Evolutionary conservation across 1,284 basidiomycete genomes (phyloP).

Genomic region (Trichosporon coremiiforme): DNA sequence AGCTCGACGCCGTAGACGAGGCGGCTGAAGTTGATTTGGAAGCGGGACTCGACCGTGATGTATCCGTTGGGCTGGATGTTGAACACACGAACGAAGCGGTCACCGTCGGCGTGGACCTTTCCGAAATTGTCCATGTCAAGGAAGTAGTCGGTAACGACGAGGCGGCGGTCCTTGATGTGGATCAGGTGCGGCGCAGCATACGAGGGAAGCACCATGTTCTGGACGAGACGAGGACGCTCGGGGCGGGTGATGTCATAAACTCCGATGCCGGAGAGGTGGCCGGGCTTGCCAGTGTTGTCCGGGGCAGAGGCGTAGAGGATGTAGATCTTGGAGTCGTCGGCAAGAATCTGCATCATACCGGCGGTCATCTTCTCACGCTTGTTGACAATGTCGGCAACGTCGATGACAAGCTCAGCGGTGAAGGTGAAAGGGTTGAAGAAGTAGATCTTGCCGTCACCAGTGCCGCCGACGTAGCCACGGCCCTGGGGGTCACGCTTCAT

Average conservation of each 20-base stretch:
- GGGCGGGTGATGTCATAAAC: slow-evolving; percentile 28
- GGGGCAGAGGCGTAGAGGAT: slow-evolving; percentile 25
- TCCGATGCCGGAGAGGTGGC: slow-evolving; percentile 27
- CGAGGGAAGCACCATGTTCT: slow-evolving; percentile 23
- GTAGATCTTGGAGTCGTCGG: slow-evolving; percentile 29
- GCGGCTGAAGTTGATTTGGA: slow-evolving; percentile 24
- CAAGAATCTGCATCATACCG: slow-evolving; percentile 28
- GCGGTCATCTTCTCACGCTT: slow-evolving; percentile 25
- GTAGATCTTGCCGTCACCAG: slow-evolving; percentile 28
- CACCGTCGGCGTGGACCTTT: slow-evolving; percentile 30
- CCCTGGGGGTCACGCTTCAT: slow-evolving; percentile 23
- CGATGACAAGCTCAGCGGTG: slow-evolving; percentile 21
- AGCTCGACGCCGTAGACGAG: slow-evolving; percentile 24
- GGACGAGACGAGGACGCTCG: slow-evolving; percentile 16
- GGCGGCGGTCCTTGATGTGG: slow-evolving; percentile 27
- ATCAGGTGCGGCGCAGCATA: slow-evolving; percentile 30
- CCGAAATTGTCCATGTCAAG: slow-evolving; percentile 31
- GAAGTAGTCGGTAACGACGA: slow-evolving; percentile 29
- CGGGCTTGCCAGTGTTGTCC: slow-evolving; percentile 20
- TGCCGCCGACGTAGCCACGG: slow-evolving; percentile 30
- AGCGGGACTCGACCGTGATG: slow-evolving; percentile 23
- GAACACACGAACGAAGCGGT: slow-evolving; percentile 28
- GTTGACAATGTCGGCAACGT: slow-evolving; percentile 25
- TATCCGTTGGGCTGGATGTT: slow-evolving; percentile 21
- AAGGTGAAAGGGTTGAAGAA: slow-evolving; percentile 23